Evolutionary conservation across 495 filamentous ascomycete species (phyloP).

Genomic region (Penicillium arizonense): DNA sequence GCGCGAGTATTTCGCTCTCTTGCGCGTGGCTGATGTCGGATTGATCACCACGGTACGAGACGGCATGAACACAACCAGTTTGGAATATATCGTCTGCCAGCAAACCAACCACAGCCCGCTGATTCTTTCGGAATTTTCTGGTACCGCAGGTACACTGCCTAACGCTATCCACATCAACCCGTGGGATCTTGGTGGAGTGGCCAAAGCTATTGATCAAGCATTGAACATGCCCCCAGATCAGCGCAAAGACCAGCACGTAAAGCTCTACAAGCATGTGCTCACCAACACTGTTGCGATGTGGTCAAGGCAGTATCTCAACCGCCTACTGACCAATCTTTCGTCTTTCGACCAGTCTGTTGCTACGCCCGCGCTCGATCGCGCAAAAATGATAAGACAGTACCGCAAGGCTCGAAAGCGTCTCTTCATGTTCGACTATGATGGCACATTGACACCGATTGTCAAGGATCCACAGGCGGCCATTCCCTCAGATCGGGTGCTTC

Average conservation of each 20-base stretch:
- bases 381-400: constrained; percentile 67
- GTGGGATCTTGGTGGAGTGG: constrained; percentile 81
- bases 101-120: constrained; percentile 78
- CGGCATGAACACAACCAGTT: constrained; percentile 94
- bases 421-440: constrained; percentile 99
- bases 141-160: constrained; percentile 80
- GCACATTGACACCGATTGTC: constrained; percentile 95
- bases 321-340: constrained; percentile 74
- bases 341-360: constrained; percentile 69
- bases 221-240: constrained; percentile 66
- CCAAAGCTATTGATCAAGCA: constrained; percentile 73
- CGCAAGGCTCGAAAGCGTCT: constrained; percentile 68
- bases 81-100: constrained; percentile 93
- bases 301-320: constrained; percentile 72
- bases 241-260: constrained; percentile 48
- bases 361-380: constrained; percentile 77
- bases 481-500: constrained; percentile 77
- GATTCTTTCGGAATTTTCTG: constrained; percentile 93
- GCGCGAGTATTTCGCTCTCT: constrained; percentile 87
- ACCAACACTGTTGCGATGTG: constrained; percentile 80
- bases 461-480: constrained; percentile 83
- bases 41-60: constrained; percentile 90
- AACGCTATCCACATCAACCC: constrained; percentile 93
- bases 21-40: constrained; percentile 83
- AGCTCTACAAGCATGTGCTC: constrained; percentile 78